A percentile compares a stretch with the other conserved stretches of the same genome.
phyloP scores from a whole-genome alignment of 2,329 filamentous ascomycete genomes.

The Monosporascus sp. region DNA sequence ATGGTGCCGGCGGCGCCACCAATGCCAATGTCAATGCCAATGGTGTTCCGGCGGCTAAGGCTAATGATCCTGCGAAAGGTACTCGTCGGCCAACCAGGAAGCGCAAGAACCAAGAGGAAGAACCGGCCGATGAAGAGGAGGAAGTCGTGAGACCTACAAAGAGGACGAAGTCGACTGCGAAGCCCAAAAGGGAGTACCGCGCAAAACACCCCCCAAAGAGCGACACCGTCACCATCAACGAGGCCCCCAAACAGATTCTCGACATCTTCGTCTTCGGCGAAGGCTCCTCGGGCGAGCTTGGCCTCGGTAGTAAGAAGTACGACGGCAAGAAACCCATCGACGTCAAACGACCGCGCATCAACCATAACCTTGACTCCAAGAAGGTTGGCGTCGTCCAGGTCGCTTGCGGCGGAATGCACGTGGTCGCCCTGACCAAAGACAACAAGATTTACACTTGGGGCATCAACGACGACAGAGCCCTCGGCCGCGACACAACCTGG shows the following conservation, averaged over 20 bases:
- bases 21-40: slow-evolving; percentile 7
- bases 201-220: no score
- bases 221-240: slow-evolving; percentile 12
- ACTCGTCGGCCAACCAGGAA: slow-evolving; percentile 12
- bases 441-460: slow-evolving; percentile 75
- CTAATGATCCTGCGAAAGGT: slow-evolving; percentile 7
- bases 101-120: slow-evolving; percentile 7
- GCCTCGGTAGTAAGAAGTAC: slow-evolving; percentile 58
- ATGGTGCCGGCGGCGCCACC: background rate
- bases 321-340: slow-evolving; percentile 46
- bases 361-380: slow-evolving; percentile 50
- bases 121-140: slow-evolving; percentile 1
- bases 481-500: slow-evolving; percentile 64
- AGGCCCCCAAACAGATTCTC: slow-evolving; percentile 17
- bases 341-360: slow-evolving; percentile 65
- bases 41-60: background rate
- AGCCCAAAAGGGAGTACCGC: slow-evolving; percentile 5
- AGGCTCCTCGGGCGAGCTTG: slow-evolving; percentile 56
- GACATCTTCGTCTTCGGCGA: slow-evolving; percentile 56
- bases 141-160: slow-evolving; percentile 3
- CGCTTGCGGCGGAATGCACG: slow-evolving; percentile 67
- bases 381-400: slow-evolving; percentile 59
- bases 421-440: slow-evolving; percentile 62
- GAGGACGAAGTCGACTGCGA: slow-evolving; percentile 14
- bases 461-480: slow-evolving; percentile 70